Evolutionary conservation across 2,329 filamentous ascomycete genomes (phyloP).

Genomic region (Fusarium robinianum): DNA sequence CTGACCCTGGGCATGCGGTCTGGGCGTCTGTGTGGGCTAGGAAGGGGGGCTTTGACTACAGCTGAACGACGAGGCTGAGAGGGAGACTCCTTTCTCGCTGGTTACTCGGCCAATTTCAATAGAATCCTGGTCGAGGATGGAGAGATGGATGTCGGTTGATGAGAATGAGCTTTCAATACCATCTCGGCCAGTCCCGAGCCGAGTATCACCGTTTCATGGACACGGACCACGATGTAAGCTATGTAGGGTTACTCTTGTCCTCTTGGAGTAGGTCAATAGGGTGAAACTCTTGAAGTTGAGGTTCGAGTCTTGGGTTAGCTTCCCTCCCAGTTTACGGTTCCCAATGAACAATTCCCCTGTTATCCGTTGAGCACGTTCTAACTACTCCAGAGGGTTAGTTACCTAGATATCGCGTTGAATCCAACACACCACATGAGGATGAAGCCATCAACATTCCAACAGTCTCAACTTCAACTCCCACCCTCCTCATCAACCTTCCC

Average conservation of each 20-base stretch:
- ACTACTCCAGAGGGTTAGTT: too few relatives aligned
- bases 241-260: too few relatives aligned
- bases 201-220: neutral
- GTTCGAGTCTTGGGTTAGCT: constrained; percentile 1
- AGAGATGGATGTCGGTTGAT: too few relatives aligned
- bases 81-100: neutral
- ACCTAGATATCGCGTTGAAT: too few relatives aligned
- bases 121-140: neutral
- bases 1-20: neutral
- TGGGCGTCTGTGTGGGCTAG: too few relatives aligned
- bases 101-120: neutral
- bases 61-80: neutral
- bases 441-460: too few relatives aligned
- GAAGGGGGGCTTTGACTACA: too few relatives aligned
- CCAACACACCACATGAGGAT: too few relatives aligned
- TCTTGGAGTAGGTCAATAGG: neutral
- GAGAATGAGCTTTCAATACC: neutral
- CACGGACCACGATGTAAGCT: too few relatives aligned
- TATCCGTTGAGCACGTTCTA: too few relatives aligned
- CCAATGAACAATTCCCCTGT: neutral
- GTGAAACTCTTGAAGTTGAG: neutral
- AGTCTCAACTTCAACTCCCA: constrained; percentile 1
- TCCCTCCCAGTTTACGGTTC: neutral
- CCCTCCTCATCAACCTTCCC: neutral
- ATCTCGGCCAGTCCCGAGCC: neutral